A percentile compares a stretch with the other conserved stretches of the same genome.
Conservation (phyloP, 2,329 filamentous ascomycete species). For the Calonectria ilicicola region DNA sequence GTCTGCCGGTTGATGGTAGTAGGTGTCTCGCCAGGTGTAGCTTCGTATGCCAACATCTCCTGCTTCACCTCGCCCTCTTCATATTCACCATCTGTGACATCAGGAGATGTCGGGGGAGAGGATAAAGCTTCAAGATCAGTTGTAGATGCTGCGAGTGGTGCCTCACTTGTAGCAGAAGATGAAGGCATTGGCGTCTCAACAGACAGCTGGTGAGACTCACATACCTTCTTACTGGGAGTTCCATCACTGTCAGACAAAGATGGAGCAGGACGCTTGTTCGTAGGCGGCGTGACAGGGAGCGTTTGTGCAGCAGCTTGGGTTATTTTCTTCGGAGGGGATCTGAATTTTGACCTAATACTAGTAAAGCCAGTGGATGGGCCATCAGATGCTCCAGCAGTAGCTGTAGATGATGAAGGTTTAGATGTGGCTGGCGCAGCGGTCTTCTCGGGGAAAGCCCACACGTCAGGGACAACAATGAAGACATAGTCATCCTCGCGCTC, state of each 20-base stretch:
- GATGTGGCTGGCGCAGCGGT: no score
- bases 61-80: no score
- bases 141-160: no score
- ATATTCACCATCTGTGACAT: neutral
- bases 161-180: no score
- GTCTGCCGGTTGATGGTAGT: no score
- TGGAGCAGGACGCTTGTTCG: neutral
- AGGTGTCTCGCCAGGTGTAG: no score
- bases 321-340: neutral
- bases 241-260: neutral
- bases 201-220: no score
- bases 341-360: neutral
- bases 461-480: neutral
- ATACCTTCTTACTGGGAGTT: neutral
- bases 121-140: neutral
- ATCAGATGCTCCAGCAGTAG: neutral
- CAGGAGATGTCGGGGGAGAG: neutral
- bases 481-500: neutral
- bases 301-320: neutral
- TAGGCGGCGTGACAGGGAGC: neutral
- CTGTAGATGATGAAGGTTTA: neutral
- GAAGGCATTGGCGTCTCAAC: no score
- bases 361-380: neutral
- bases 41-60: no score
- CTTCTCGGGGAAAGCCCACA: neutral